phyloP scores from a whole-genome alignment of 2,329 filamentous ascomycete species.

The Rachicladosporium sp. region DNA sequence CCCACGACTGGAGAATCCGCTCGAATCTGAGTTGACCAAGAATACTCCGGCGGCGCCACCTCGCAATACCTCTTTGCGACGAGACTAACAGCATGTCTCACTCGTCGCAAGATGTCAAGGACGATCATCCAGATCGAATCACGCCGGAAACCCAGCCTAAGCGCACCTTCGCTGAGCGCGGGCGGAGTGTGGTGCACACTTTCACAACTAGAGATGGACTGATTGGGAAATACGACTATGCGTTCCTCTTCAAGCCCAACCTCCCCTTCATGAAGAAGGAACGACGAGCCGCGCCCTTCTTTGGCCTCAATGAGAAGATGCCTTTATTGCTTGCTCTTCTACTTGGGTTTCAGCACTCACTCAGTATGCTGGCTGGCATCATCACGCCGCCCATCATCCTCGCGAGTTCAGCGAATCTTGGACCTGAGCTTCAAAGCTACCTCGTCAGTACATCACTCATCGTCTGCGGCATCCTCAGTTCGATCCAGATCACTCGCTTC shows the following conservation, averaged over 20 bases:
- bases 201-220: constrained; percentile 51
- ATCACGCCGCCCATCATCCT: constrained; percentile 72
- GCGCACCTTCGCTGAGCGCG: constrained; percentile 29
- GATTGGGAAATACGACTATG: constrained; percentile 81
- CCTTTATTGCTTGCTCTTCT: constrained; percentile 62
- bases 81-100: constrained; percentile 9
- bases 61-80: no score
- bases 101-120: constrained; percentile 22
- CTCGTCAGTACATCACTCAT: constrained; percentile 69
- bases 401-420: constrained; percentile 52
- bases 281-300: constrained; percentile 57
- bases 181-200: constrained; percentile 29
- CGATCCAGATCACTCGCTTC: constrained; percentile 66
- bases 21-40: no score
- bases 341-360: constrained; percentile 65
- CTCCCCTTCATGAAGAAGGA: constrained; percentile 66
- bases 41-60: no score
- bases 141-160: constrained; percentile 29
- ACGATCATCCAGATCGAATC: constrained; percentile 34
- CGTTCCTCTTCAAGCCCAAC: constrained; percentile 68
- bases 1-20: constrained; percentile 17
- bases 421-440: constrained; percentile 53
- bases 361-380: constrained; percentile 57
- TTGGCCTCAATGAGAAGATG: constrained; percentile 69
- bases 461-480: constrained; percentile 62